Evolutionary conservation across 176 grass and related monocot species (phyloP), one percentile per base, ranked within the genome.

Genomic region (Ensete glaucum): DNA sequence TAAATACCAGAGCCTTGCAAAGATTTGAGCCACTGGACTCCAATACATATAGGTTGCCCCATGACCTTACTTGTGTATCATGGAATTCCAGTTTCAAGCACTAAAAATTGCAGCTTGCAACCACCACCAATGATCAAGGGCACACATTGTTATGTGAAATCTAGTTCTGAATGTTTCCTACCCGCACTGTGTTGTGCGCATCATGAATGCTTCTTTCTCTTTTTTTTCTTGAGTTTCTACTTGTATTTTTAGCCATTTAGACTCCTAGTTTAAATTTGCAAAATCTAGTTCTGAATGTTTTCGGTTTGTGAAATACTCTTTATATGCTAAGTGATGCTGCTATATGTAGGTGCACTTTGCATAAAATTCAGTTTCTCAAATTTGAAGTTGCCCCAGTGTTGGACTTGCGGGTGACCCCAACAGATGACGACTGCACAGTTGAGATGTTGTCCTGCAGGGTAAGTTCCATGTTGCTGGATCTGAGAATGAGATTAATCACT

Each of bases 401-500:
- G 12, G 90, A 87, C 57, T 73, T 98, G 67, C 83, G 88, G 3
- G 88, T 93, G 53, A 77, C 75, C 26, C 94, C 85, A 9, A 91
- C 94, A 8, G 9, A 43, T 48, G 49, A 80, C 19, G 80, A 87
- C 73, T 97, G 90, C 80, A 90, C 86, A 10, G 88, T 97, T 56
- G 90, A 97, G 81, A 83, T 97, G 90, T 83, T 97, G 23, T 93
- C 90, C 19, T 93, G 88, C 80, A 85, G 88, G 85, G 91, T 95
- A 75, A 27, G 60, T 79, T 20, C 1, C 49, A 43, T 43, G 34
- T 43, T 43, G 34, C 34, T 43, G 34, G 34, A 43, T 6, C 34
- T 43, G 34, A 43, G 34, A 43, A 43, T 43, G 34, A 43, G 34
- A 43, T 43, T 4, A 43, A 43, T 43, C 34, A 43, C 4, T 43